Conservation (phyloP, 2,329 filamentous ascomycete genomes). For the Trichoderma lentiforme region DNA sequence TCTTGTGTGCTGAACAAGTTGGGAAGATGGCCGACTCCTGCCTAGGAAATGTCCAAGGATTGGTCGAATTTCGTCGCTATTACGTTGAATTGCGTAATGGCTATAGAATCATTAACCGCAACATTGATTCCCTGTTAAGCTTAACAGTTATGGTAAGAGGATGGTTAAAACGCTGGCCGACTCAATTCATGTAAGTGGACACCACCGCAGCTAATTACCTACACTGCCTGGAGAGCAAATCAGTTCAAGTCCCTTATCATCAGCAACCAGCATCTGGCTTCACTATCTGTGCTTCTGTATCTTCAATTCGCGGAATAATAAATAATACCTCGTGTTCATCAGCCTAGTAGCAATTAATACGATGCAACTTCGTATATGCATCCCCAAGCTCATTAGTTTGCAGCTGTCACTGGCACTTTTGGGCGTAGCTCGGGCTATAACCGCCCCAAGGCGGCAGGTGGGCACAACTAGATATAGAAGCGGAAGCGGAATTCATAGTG, state of each 20-base stretch:
- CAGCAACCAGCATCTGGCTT: too few relatives aligned
- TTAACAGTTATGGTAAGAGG: neutral
- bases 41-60: neutral
- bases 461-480: neutral
- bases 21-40: neutral
- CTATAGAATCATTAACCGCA: neutral
- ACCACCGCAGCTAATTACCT: neutral
- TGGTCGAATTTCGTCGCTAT: neutral
- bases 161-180: neutral
- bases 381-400: neutral
- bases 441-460: conserved; percentile 2
- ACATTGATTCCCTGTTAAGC: neutral
- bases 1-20: neutral
- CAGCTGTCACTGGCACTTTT: neutral
- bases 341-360: neutral
- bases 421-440: neutral
- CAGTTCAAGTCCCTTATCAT: too few relatives aligned
- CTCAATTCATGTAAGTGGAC: neutral
- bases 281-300: too few relatives aligned
- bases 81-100: neutral
- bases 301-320: neutral
- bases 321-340: neutral
- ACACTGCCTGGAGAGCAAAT: neutral
- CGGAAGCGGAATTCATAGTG: neutral
- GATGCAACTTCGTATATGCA: conserved; percentile 7